A percentile compares a stretch with the other conserved stretches of the same genome.
These are phyloP conservation scores for Crucibulum laeve DNA, from an alignment of 768 basidiomycete species.

Conservation along the genomic window DNA sequence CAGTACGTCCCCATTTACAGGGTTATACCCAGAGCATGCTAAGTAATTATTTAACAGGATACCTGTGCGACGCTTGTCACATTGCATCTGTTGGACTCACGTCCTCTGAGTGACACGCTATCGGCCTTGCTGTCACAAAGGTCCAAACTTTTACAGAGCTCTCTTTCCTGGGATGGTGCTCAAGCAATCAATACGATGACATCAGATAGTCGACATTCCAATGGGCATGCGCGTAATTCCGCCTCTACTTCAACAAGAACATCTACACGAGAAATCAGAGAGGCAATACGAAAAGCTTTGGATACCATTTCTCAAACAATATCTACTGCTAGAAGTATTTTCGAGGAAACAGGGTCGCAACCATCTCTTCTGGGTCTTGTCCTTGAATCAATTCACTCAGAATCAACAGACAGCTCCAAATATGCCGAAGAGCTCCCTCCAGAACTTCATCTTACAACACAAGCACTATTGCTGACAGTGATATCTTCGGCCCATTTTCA, in stretches of 20 bases:
- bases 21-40: background rate
- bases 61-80: constrained; percentile 76
- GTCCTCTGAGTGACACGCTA: constrained; percentile 72
- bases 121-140: constrained; percentile 70
- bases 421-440: constrained; percentile 28
- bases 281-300: constrained; percentile 47
- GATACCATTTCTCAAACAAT: constrained; percentile 58
- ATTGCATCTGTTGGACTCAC: constrained; percentile 85
- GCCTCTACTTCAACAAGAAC: constrained; percentile 18
- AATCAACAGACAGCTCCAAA: constrained; percentile 17
- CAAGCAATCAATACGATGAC: constrained; percentile 3
- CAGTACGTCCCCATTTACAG: constrained; percentile 32
- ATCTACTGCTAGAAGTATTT: constrained; percentile 51
- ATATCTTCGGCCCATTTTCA: constrained; percentile 84
- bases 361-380: constrained; percentile 50
- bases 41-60: constrained; percentile 37
- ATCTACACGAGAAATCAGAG: constrained; percentile 47
- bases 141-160: constrained; percentile 47
- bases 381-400: constrained; percentile 62
- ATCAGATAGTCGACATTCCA: constrained; percentile 16
- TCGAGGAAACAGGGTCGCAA: constrained; percentile 30
- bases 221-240: constrained; percentile 27
- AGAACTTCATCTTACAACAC: constrained; percentile 62
- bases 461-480: constrained; percentile 60
- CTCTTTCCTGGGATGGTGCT: constrained; percentile 31